phyloP scores from a whole-genome alignment of 176 grass and related monocot species.

The Luzula sylvatica region DNA sequence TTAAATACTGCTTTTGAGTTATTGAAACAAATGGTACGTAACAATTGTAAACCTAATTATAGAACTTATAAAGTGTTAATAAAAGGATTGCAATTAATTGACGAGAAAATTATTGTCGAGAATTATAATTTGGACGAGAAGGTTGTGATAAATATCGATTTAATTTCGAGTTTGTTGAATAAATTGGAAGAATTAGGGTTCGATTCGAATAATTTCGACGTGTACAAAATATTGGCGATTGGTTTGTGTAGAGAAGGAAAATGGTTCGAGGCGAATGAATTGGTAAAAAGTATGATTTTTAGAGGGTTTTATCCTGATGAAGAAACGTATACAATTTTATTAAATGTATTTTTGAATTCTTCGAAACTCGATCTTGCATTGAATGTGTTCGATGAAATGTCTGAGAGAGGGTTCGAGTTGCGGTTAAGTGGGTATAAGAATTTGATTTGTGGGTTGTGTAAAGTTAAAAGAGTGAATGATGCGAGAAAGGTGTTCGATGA shows the following conservation, averaged over 20 bases:
- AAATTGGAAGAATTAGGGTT: slow-evolving; percentile 39
- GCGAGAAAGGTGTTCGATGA: slow-evolving; percentile 43
- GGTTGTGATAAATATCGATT: slow-evolving; percentile 5
- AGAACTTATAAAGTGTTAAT: slow-evolving; percentile 42
- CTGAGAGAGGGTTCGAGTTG: slow-evolving; percentile 26
- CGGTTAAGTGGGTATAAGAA: slow-evolving; percentile 35
- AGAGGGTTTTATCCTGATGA: slow-evolving; percentile 35
- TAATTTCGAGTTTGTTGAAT: slow-evolving; percentile 26
- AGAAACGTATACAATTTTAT: slow-evolving; percentile 36
- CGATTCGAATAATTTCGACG: slow-evolving; percentile 25
- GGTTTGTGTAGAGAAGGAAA: slow-evolving; percentile 46
- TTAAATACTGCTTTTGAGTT: slow-evolving; percentile 35
- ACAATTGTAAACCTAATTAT: slow-evolving; percentile 39
- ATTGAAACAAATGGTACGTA: slow-evolving; percentile 32
- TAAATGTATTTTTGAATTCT: slow-evolving; percentile 25
- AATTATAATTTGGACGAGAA: slow-evolving; percentile 24
- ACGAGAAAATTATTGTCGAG: slow-evolving; percentile 29
- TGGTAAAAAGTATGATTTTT: slow-evolving; percentile 32
- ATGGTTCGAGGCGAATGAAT: slow-evolving; percentile 45
- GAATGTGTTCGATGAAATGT: slow-evolving; percentile 33
- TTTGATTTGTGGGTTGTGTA: slow-evolving; percentile 49
- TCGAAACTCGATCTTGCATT: slow-evolving; percentile 44
- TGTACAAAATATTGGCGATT: slow-evolving; percentile 24
- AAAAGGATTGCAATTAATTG: slow-evolving; percentile 37
- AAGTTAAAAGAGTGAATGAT: slow-evolving; percentile 29